These are phyloP conservation scores for Telopea speciosissima DNA, from an alignment of 177 flowering plant genomes.

Conservation along the genomic window DNA sequence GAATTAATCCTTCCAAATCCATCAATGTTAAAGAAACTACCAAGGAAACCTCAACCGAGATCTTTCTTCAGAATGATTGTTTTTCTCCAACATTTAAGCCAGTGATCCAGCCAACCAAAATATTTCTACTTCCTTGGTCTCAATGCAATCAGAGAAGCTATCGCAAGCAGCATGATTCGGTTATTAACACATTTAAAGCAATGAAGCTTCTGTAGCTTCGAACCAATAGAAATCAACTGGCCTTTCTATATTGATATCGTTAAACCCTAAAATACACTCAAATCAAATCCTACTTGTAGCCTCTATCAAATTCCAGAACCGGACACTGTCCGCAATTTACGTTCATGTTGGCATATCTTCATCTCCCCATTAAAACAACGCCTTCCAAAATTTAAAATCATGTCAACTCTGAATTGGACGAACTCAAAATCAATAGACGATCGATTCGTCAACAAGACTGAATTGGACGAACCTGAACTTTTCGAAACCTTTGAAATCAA, in stretches of 20 bases:
- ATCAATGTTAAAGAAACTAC: neutral
- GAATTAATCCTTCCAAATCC: neutral
- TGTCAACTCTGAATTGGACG: neutral
- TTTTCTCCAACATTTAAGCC: neutral
- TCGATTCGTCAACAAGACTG: neutral
- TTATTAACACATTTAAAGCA: neutral
- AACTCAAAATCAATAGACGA: neutral
- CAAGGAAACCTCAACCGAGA: neutral
- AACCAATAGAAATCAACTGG: no score
- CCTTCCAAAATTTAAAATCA: neutral
- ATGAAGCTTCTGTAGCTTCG: no score
- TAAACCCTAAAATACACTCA: neutral
- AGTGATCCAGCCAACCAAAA: neutral
- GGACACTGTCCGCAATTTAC: neutral
- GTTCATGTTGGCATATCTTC: neutral
- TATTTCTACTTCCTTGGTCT: neutral
- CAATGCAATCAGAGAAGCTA: neutral
- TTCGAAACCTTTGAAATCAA: neutral
- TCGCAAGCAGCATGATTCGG: neutral
- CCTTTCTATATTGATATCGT: neutral
- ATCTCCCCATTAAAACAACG: no score
- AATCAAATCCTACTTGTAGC: neutral
- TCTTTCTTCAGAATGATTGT: neutral
- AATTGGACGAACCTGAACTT: neutral
- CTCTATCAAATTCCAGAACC: neutral